Conservation (phyloP, 352 stramenopile species). For the Globisporangium alternatum region DNA sequence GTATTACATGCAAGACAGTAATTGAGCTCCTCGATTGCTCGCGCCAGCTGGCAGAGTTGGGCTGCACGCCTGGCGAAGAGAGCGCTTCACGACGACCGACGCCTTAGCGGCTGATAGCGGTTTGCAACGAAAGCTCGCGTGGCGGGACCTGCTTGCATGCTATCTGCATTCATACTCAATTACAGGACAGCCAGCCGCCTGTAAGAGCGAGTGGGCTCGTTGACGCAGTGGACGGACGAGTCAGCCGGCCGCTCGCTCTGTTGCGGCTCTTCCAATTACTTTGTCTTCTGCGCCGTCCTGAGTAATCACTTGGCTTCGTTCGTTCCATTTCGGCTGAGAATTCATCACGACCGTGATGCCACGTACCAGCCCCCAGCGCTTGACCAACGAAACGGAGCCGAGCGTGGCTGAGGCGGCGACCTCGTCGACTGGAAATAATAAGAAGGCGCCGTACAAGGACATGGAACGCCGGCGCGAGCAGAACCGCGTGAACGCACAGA, state of each 20-base stretch:
- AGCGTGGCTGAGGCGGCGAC: background rate
- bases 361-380: background rate
- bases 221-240: background rate
- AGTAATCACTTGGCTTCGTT: constrained; percentile 3
- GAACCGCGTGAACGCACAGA: constrained; percentile 36
- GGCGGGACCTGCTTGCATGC: background rate
- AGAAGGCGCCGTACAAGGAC: constrained; percentile 21
- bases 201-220: no score
- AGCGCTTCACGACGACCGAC: no score
- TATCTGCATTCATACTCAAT: background rate
- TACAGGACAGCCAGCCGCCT: no score
- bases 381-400: background rate
- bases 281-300: background rate
- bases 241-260: background rate
- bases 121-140: background rate
- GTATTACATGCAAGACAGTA: background rate
- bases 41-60: background rate
- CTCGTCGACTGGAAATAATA: constrained; percentile 6
- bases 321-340: constrained; percentile 3
- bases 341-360: background rate
- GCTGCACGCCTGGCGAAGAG: no score
- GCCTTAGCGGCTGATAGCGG: no score
- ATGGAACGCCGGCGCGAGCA: constrained; percentile 33
- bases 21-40: constrained; percentile 3
- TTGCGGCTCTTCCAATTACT: background rate